Conservation (phyloP, 805 yeast species). For the Saturnispora gosingensis region DNA sequence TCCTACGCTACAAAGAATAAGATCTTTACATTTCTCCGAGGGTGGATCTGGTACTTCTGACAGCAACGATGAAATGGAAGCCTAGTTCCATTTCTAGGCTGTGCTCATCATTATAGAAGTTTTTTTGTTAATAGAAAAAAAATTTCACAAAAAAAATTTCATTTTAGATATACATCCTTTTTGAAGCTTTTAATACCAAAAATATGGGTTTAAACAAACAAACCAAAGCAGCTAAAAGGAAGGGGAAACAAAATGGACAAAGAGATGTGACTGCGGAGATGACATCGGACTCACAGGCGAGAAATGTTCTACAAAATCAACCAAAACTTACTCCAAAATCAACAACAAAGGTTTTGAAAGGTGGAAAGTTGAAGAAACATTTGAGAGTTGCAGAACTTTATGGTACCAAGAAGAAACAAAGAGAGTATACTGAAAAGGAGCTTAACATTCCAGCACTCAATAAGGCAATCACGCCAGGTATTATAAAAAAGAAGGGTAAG, state of each 20-base stretch:
- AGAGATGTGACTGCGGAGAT: conserved; percentile 61
- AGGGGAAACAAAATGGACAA: conserved; percentile 40
- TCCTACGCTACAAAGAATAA: neutral
- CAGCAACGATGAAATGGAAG: conserved; percentile 1
- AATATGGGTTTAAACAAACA: conserved; percentile 32
- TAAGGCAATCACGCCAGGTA: conserved; percentile 80
- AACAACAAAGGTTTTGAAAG: conserved; percentile 38
- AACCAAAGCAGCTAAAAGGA: conserved; percentile 51
- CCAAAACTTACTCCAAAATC: conserved; percentile 57
- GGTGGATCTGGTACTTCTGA: conserved; percentile 1
- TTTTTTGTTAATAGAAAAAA: neutral
- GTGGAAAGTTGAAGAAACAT: conserved; percentile 52
- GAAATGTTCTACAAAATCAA: conserved; percentile 50
- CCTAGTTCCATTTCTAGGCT: neutral
- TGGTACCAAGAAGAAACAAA: conserved; percentile 50
- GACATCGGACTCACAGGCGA: conserved; percentile 53
- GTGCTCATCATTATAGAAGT: neutral
- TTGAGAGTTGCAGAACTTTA: conserved; percentile 56
- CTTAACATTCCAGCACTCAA: conserved; percentile 72
- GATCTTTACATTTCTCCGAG: neutral
- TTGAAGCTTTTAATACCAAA: neutral
- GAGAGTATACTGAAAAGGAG: conserved; percentile 66
- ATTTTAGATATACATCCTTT: neutral
- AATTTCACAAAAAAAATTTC: neutral
- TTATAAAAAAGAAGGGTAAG: conserved; percentile 58